A percentile compares a stretch with the other conserved stretches of the same genome.
Evolutionary conservation across 2,329 filamentous ascomycete genomes (phyloP).

Genomic region (Aureobasidium sp.): DNA sequence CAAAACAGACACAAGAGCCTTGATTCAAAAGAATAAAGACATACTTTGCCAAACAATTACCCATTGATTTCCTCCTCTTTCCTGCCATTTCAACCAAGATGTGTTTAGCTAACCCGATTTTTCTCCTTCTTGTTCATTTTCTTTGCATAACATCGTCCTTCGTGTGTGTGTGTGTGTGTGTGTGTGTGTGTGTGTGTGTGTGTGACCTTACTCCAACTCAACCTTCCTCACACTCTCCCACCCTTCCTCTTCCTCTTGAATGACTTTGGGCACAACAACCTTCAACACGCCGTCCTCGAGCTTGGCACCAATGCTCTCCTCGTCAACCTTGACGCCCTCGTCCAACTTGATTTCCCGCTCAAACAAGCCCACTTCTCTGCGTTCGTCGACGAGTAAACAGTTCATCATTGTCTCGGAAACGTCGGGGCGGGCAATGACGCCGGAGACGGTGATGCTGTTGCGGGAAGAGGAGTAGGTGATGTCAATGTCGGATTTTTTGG

Average conservation of each 20-base stretch:
- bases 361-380: slow-evolving; percentile 61
- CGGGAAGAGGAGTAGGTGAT: slow-evolving; percentile 68
- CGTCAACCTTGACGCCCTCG: slow-evolving; percentile 49
- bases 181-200: no score
- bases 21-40: no score
- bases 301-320: slow-evolving; percentile 60
- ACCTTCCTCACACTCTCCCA: slow-evolving; percentile 49
- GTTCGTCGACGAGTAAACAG: slow-evolving; percentile 55
- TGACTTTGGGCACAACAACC: slow-evolving; percentile 67
- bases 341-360: slow-evolving; percentile 58
- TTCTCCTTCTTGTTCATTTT: not conserved
- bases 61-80: slow-evolving; percentile 1
- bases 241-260: slow-evolving; percentile 56
- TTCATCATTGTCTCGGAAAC: slow-evolving; percentile 59
- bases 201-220: slow-evolving; percentile 34
- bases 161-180: no score
- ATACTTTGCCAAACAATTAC: no score
- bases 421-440: slow-evolving; percentile 64
- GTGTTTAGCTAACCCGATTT: not conserved
- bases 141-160: no score
- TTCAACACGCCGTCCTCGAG: slow-evolving; percentile 71
- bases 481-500: slow-evolving; percentile 68
- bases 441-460: slow-evolving; percentile 57
- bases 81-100: not conserved
- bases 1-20: not conserved